Base-by-base conservation (phyloP, 768 basidiomycete genomes). In the Tremella yokohamensis region DNA sequence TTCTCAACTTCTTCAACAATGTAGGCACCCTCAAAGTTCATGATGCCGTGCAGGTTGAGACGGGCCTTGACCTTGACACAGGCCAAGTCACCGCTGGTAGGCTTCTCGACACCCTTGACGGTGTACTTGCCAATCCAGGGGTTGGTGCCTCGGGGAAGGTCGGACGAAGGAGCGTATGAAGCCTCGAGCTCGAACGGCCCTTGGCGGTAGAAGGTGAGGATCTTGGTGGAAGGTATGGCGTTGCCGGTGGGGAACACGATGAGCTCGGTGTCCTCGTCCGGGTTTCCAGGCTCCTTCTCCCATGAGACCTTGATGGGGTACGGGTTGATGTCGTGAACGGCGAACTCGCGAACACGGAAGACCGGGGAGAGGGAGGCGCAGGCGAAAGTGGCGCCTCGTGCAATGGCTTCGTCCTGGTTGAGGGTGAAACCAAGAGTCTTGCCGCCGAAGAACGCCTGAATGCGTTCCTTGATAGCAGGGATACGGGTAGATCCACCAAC, bases 351-450 rank as follows among this genome's bases (percentile, higher is more conserved):
- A 34, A 98, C 94, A 64, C 90, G 88, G 88, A 98, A 99, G 52
- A 92, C 86, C 67, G 96, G 96, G 29, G 92, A 96, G 64, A 96
- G 87, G 82, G 90, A 90, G 25, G 96, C 94, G 74, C 94, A 97
- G 38, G 91, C 85, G 77, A 99, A 96, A 55, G 96, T 97, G 51
- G 92, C 89, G 40, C 94, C 96, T 45, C 94, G 89, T 8, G 90
- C 91, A 67, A 92, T 83, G 59, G 96, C 93, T 80, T 98, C 96
- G 66, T 98, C 96, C 80, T 93, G 90, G 82, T 98, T 99, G 74
- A 94, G 85, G 29, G 96, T 98, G 66, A 87, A 87, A 16, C 84
- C 88, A 64, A 98, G 86, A n/a, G 79, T 57, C 79, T 91, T 91
- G 53, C 87, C 88, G 38, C 81, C 80, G 79, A 96, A 92, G 62